A percentile compares a stretch with the other conserved stretches of the same genome.
Conservation (phyloP, 306 rosid genomes). For the Rosa persica region DNA sequence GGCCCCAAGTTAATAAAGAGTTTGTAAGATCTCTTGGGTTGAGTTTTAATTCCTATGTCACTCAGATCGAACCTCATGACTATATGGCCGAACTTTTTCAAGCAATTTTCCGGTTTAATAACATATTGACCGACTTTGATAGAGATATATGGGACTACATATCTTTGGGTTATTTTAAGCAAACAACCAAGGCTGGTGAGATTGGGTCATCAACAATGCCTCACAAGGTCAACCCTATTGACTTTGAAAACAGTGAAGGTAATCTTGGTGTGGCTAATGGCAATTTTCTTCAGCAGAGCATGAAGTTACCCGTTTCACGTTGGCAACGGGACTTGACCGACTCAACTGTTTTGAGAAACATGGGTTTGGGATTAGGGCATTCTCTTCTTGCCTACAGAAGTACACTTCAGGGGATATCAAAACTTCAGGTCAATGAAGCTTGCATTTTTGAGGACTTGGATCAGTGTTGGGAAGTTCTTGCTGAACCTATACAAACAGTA, state of each 20-base stretch:
- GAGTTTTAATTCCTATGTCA: slow-evolving; percentile 58
- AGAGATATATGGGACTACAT: slow-evolving; percentile 89
- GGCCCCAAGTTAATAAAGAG: slow-evolving; percentile 55
- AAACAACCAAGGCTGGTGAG: slow-evolving; percentile 60
- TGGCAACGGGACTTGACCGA: slow-evolving; percentile 86
- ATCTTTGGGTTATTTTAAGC: slow-evolving; percentile 58
- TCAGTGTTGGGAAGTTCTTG: slow-evolving; percentile 94
- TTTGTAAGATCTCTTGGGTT: slow-evolving; percentile 62
- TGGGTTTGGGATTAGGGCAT: slow-evolving; percentile 85
- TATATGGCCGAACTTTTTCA: slow-evolving; percentile 85
- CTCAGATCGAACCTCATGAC: slow-evolving; percentile 95
- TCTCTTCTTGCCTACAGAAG: slow-evolving; percentile 92
- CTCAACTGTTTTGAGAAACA: slow-evolving; percentile 87
- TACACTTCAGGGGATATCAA: slow-evolving; percentile 76
- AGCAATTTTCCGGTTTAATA: slow-evolving; percentile 65
- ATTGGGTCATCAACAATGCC: slow-evolving; percentile 95
- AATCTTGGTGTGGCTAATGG: slow-evolving; percentile 86
- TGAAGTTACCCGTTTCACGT: slow-evolving; percentile 86
- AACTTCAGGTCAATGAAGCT: slow-evolving; percentile 88
- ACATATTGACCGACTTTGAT: slow-evolving; percentile 73
- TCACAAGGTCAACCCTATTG: slow-evolving; percentile 94
- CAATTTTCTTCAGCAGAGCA: slow-evolving; percentile 71
- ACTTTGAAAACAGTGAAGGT: slow-evolving; percentile 94
- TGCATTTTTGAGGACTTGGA: slow-evolving; percentile 75
- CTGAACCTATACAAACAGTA: slow-evolving; percentile 94